phyloP scores from a whole-genome alignment of 2,329 filamentous ascomycete genomes.

The Fusarium circinatum region DNA sequence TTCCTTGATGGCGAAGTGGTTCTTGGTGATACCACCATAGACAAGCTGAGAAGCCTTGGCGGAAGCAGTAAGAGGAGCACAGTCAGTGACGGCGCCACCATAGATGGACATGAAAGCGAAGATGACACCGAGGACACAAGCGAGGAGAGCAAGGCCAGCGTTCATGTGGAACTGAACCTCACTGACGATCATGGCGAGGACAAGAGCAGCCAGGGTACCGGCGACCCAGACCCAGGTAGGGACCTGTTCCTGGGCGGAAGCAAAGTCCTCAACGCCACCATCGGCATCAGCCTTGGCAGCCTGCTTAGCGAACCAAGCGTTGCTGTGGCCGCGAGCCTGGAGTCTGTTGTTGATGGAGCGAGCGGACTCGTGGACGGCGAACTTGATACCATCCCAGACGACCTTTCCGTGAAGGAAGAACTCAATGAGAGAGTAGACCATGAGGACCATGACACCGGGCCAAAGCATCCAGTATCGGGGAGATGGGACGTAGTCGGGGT shows the following conservation, averaged over 20 bases:
- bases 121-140: conserved; percentile 65
- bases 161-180: conserved; percentile 66
- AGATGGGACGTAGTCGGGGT: conserved; percentile 47
- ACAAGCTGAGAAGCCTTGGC: conserved; percentile 76
- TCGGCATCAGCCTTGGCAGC: conserved; percentile 49
- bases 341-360: conserved; percentile 46
- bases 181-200: conserved; percentile 63
- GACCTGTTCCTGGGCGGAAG: conserved; percentile 57
- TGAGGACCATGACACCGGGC: conserved; percentile 57
- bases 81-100: conserved; percentile 65
- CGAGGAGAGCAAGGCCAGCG: conserved; percentile 64
- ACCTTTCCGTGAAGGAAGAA: conserved; percentile 54
- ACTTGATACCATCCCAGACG: conserved; percentile 50
- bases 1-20: conserved; percentile 58
- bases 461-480: conserved; percentile 57
- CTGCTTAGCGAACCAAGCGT: conserved; percentile 49
- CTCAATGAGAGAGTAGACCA: conserved; percentile 54
- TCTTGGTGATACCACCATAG: conserved; percentile 71
- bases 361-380: conserved; percentile 46
- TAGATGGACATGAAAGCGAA: conserved; percentile 66
- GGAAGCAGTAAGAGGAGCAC: conserved; percentile 71
- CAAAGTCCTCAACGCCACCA: conserved; percentile 53
- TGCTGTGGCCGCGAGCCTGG: conserved; percentile 47
- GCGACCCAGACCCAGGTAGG: conserved; percentile 64
- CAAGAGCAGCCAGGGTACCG: conserved; percentile 59